Evolutionary conservation across 805 yeast species (phyloP), one percentile per base, ranked within the genome.

Genomic region (Lachancea mirantina): DNA sequence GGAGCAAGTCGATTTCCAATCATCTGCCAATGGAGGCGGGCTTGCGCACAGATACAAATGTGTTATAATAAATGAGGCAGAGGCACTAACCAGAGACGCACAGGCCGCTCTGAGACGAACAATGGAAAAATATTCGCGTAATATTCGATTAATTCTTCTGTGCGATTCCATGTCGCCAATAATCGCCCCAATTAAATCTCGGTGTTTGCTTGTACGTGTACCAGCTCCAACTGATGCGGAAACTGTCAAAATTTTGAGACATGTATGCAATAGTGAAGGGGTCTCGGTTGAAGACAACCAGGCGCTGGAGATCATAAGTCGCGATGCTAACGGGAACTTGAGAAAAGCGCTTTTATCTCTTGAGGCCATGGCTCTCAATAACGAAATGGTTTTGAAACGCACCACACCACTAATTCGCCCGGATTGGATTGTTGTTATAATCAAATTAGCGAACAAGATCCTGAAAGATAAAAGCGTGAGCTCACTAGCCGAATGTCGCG

Each of bases 101-200:
- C 96, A 88, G 54, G 94, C 96, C 4, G 96, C 96, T 0, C 64
- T 88, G 40, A 76, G 96, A 70, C 72, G 96, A 59, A 88, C 96
- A 1, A 88, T 88, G 95, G 96, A 88, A 54, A 88, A 85, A 55
- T 88, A 85, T 58, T 84, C 96, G 2, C 70, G 80, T 15, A 88
- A 85, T 51, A 76, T 92, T 45, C 72, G 99, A 40, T 64, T 92
- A 41, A 73, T 92, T 21, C 63, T 92, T 63, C 69, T 92, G 14
- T 84, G 95, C 46, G 89, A 85, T 52, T 75, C 96, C 3, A 84
- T 95, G 16, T 84, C 95, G 14, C 84, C 83, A 43, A 88, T 92
- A 38, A 89, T 92, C 39, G 78, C 85, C 2, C 99, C 99, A 8
- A 92, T 92, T 42, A 81, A 84, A 49, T 88, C 96, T 15, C 79